phyloP scores from a whole-genome alignment of 768 basidiomycete genomes.

The Rhizopogon vulgaris region DNA sequence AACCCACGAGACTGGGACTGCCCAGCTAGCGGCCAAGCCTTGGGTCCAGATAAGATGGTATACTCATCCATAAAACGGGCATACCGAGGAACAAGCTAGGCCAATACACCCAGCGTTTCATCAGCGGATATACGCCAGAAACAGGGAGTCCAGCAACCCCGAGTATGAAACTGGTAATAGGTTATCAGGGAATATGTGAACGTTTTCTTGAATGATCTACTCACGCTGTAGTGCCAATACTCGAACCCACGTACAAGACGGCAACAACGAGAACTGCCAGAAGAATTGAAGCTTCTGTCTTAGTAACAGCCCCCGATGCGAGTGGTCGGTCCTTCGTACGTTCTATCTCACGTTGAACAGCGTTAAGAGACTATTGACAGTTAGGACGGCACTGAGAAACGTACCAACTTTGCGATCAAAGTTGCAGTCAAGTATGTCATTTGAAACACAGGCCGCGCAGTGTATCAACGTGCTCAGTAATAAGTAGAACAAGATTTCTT shows the following conservation, averaged over 20 bases:
- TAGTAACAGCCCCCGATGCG: constrained; percentile 42
- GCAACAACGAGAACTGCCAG: constrained; percentile 24
- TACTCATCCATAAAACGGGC: not conserved
- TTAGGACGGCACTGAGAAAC: not conserved
- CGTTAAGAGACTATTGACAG: not conserved
- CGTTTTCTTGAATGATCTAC: not conserved
- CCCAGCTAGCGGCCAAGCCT: no score
- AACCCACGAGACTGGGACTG: not conserved
- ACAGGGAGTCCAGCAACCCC: constrained; percentile 9
- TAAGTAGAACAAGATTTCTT: not conserved
- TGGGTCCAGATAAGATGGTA: not conserved
- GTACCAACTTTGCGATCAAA: constrained; percentile 43
- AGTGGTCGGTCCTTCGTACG: constrained; percentile 43
- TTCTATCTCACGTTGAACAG: no score
- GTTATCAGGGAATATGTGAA: not conserved
- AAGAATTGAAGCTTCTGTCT: constrained; percentile 32
- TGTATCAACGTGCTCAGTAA: constrained; percentile 20
- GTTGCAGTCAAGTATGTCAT: constrained; percentile 47
- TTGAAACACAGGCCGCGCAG: constrained; percentile 43
- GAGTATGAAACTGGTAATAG: constrained; percentile 5
- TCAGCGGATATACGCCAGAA: not conserved
- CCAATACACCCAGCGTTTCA: constrained; percentile 21
- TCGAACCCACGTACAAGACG: constrained; percentile 4
- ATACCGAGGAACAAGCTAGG: constrained; percentile 21
- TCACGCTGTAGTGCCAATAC: constrained; percentile 2